Evolutionary conservation across 1,284 basidiomycete genomes (phyloP), one percentile per base, ranked within the genome.

Genomic region (Sparassis latifolia): DNA sequence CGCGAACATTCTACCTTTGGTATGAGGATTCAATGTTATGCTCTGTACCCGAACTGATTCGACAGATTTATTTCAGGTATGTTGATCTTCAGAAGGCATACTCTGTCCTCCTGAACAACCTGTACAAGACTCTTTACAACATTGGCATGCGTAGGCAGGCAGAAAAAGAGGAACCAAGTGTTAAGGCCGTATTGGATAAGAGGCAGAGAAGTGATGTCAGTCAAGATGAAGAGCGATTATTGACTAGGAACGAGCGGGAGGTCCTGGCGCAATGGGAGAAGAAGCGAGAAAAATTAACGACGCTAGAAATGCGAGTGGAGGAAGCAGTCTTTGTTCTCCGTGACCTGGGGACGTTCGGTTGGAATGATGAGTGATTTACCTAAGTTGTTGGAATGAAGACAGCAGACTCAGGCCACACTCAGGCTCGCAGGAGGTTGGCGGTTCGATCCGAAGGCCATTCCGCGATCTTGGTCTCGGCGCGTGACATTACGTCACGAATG

Each of bases 101-200:
- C 61, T 80, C 84, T 5, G 77, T 84, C 12, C 74, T 96, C 20
- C 72, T 95, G 9, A 78, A 79, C 32, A 80, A 80, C 55, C 71
- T 94, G 39, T 94, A 94, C 76, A 95, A 95, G 69, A 91, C 88
- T 0, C 63, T 96, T 48, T 91, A 80, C 61, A 97, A 97, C 64
- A 83, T 96, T 51, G 72, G 80, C 10, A 75, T 78, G 59, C 79
- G 93, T 40, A 76, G 83, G 52, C 76, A 79, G 54, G 77, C 80
- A 4, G 92, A 97, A 65, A 69, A 80, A 51, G 84, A 87, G 55
- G 79, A 80, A 45, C 70, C 78, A 1, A 73, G 73, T 37, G 74
- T 90, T 41, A 79, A 77, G 53, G 82, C 82, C 1, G 80, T 94
- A 12, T 68, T 95, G 40, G 83, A 83, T 55, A 92, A 92, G 66